Evolutionary conservation across 139 green algal species (phyloP), one percentile per base, ranked within the genome.

Genomic region (Asterochloris sp.): DNA sequence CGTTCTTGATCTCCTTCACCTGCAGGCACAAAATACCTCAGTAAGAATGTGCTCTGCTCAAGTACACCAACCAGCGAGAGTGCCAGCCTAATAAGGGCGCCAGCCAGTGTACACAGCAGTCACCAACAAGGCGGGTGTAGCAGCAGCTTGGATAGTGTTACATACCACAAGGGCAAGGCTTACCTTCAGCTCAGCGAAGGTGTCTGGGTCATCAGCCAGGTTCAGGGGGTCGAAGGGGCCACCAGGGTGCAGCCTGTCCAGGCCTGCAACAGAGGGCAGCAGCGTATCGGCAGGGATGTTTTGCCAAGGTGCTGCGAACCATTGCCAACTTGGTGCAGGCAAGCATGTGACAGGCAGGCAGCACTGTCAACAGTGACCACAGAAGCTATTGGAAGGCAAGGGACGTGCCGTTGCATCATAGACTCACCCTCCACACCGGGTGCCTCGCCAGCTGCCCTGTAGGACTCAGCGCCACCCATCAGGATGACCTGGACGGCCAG

Each of bases 181-280:
- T 10, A 95, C 89, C 91, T 89, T 91, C 60, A 96, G 92, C 91
- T 97, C 93, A 78, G 94, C 91, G 60, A 97, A 92, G 85, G 92
- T 93, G 88, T 97, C 94, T 78, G 95, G 95, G 94, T 98, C 95
- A 89, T 98, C 95, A 91, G 95, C 95, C 86, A 98, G 91, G 85
- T 93, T 93, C 82, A 98, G 89, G 86, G 95, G 95, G 93, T 98
- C 95, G 80, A 95, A 95, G 76, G 76, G 28, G 81, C 88, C 90
- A 62, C 91, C 91, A 63, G 91, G 91, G 91, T 95, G 92, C 77
- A 81, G 77, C 61, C 76, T 80, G 76, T 80, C 76, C 38, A 80
- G 76, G 8, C 76, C 76, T 54, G 38, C 38, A 54, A 10, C 38
- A 54, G 4, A 54, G 38, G 6, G 38, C 38, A 54, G 38, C 38